phyloP scores from a whole-genome alignment of 805 yeast species.

The Myxozyma kluyveri region DNA sequence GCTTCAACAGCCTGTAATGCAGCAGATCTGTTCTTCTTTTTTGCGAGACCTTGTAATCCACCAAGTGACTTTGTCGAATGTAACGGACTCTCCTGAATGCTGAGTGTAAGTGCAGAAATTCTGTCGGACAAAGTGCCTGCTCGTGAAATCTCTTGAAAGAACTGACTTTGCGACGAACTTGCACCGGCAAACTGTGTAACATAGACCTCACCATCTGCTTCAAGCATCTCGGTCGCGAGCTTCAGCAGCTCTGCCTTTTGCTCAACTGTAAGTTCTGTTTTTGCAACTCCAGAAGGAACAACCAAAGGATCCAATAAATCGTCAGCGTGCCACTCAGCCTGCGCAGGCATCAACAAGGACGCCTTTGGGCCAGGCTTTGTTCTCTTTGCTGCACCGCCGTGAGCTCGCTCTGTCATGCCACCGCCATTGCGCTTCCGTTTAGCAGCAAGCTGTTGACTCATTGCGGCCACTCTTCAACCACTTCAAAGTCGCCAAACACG shows the following conservation, averaged over 20 bases:
- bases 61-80: constrained; percentile 85
- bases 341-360: constrained; percentile 11
- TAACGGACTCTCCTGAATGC: constrained; percentile 91
- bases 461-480: too few species aligned
- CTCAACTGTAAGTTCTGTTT: constrained; percentile 36
- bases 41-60: constrained; percentile 71
- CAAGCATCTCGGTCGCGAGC: constrained; percentile 64
- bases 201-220: constrained; percentile 68
- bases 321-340: constrained; percentile 22
- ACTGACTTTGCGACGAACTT: constrained; percentile 72
- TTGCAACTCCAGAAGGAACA: background rate
- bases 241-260: constrained; percentile 61
- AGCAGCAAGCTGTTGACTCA: too few species aligned
- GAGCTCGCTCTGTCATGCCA: background rate
- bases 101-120: constrained; percentile 86
- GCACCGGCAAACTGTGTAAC: constrained; percentile 70
- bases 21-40: constrained; percentile 89
- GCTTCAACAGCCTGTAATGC: constrained; percentile 89
- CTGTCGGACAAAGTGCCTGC: constrained; percentile 95
- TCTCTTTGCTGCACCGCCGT: background rate
- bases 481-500: too few species aligned
- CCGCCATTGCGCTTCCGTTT: background rate
- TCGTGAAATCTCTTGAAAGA: constrained; percentile 80
- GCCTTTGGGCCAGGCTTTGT: background rate
- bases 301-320: constrained; percentile 12